Conservation (phyloP, 2,329 filamentous ascomycete genomes). For the Albifimbria verrucaria region DNA sequence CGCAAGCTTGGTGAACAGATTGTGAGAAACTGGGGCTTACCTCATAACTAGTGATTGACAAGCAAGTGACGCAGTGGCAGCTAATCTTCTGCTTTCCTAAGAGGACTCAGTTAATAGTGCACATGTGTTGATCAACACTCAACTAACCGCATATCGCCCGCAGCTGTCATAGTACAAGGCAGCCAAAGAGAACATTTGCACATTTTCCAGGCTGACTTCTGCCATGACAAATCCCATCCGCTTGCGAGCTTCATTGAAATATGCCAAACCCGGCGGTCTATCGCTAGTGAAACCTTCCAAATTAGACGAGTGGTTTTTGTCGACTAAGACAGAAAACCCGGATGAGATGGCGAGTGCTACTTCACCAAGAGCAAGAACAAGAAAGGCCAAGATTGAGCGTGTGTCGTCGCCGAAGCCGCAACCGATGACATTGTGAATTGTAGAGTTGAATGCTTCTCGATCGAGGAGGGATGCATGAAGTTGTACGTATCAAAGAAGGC, state of each 20-base stretch:
- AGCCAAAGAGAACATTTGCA: slow-evolving; percentile 55
- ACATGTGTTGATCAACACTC: too few relatives aligned
- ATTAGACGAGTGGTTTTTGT: slow-evolving; percentile 45
- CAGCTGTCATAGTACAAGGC: slow-evolving; percentile 54
- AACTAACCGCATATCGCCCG: slow-evolving; percentile 45
- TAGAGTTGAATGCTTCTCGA: slow-evolving; percentile 48
- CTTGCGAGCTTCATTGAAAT: slow-evolving; percentile 61
- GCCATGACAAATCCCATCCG: slow-evolving; percentile 56
- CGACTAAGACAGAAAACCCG: slow-evolving; percentile 40
- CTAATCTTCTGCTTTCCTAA: slow-evolving; percentile 62
- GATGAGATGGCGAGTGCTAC: slow-evolving; percentile 47
- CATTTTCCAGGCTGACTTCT: slow-evolving; percentile 54
- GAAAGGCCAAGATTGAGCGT: slow-evolving; percentile 49
- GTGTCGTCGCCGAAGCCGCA: slow-evolving; percentile 44
- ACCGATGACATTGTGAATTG: slow-evolving; percentile 42
- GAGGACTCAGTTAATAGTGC: too few relatives aligned
- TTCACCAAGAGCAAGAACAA: slow-evolving; percentile 58
- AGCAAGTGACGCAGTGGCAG: slow-evolving; percentile 51
- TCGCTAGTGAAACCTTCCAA: slow-evolving; percentile 47
- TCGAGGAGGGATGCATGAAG: slow-evolving; percentile 56
- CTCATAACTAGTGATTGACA: slow-evolving; percentile 55
- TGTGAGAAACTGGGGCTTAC: slow-evolving; percentile 32
- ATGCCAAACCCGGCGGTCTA: slow-evolving; percentile 52
- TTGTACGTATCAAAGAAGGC: slow-evolving; percentile 60
- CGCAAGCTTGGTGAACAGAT: not conserved